These are phyloP conservation scores for Fusarium citri DNA, from an alignment of 2,329 filamentous ascomycete genomes.

Conservation along the genomic window DNA sequence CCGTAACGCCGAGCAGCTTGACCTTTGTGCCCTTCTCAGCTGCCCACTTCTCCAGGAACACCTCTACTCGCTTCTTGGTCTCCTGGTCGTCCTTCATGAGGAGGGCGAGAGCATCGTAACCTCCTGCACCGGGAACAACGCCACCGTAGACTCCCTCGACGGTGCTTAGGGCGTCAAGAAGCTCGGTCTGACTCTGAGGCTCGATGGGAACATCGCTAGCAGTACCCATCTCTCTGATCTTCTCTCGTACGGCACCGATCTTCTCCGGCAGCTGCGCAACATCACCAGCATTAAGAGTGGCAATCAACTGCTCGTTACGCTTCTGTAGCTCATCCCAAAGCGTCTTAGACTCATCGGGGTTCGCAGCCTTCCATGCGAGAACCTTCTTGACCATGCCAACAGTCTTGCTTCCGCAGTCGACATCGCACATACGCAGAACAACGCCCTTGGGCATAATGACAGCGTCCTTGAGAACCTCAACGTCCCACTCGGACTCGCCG, in stretches of 20 bases:
- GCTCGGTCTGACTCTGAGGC: conserved; percentile 82
- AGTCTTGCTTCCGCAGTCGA: conserved; percentile 92
- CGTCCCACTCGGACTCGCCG: conserved; percentile 77
- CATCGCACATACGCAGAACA: conserved; percentile 91
- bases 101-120: conserved; percentile 89
- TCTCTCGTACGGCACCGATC: conserved; percentile 64
- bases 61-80: conserved; percentile 69
- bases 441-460: conserved; percentile 79
- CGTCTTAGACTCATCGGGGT: conserved; percentile 70
- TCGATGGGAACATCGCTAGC: conserved; percentile 87
- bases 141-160: conserved; percentile 88
- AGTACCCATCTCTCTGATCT: conserved; percentile 81
- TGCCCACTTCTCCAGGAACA: conserved; percentile 75
- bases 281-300: conserved; percentile 66
- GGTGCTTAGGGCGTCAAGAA: conserved; percentile 79
- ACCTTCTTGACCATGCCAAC: conserved; percentile 97
- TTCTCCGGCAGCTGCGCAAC: conserved; percentile 58
- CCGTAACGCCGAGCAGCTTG: conserved; percentile 74
- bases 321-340: conserved; percentile 82
- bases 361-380: conserved; percentile 79
- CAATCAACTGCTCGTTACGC: conserved; percentile 77
- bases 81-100: conserved; percentile 78
- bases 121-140: conserved; percentile 93
- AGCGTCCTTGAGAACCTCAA: conserved; percentile 75
- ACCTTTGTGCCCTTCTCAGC: conserved; percentile 70